These are phyloP conservation scores for Xylariaceae sp. DNA, from an alignment of 2,329 filamentous ascomycete species.

Conservation along the genomic window DNA sequence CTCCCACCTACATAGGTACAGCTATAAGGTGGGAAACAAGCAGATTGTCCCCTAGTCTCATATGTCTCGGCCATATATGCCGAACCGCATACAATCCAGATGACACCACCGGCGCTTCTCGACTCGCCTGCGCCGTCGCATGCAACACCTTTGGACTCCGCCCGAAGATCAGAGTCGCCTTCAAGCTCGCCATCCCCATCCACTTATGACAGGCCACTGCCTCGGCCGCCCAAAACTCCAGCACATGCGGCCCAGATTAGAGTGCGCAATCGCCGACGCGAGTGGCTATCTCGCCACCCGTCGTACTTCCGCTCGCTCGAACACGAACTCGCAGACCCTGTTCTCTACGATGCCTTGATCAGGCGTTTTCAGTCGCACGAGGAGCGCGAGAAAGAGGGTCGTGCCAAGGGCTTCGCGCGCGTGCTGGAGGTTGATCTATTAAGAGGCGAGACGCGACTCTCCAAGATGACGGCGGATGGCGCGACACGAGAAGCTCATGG, in stretches of 20 bases:
- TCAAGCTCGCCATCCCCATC: not conserved
- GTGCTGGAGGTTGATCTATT: constrained; percentile 72
- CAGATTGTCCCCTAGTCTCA: not conserved
- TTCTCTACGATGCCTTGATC: constrained; percentile 76
- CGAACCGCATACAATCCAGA: not conserved
- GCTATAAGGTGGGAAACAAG: not conserved
- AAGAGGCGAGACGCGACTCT: constrained; percentile 70
- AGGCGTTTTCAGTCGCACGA: constrained; percentile 67
- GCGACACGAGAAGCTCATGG: not conserved
- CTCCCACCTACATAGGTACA: not conserved
- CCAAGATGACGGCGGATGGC: constrained; percentile 40
- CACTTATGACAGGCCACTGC: constrained; percentile 37
- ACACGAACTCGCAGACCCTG: constrained; percentile 62
- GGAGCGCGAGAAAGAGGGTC: constrained; percentile 69
- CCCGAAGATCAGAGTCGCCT: not conserved
- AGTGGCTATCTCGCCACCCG: constrained; percentile 67
- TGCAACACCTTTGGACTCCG: not conserved
- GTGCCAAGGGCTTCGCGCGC: constrained; percentile 70
- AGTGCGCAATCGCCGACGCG: constrained; percentile 70
- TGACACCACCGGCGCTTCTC: constrained; percentile 12
- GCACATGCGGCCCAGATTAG: constrained; percentile 44
- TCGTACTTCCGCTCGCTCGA: constrained; percentile 60
- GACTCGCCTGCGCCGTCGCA: constrained; percentile 5
- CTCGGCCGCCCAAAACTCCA: constrained; percentile 41
- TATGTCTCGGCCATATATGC: not conserved